Evolutionary conservation across 2,329 filamentous ascomycete genomes (phyloP), one percentile per base, ranked within the genome.

Genomic region (Xylariomycetidae sp.): DNA sequence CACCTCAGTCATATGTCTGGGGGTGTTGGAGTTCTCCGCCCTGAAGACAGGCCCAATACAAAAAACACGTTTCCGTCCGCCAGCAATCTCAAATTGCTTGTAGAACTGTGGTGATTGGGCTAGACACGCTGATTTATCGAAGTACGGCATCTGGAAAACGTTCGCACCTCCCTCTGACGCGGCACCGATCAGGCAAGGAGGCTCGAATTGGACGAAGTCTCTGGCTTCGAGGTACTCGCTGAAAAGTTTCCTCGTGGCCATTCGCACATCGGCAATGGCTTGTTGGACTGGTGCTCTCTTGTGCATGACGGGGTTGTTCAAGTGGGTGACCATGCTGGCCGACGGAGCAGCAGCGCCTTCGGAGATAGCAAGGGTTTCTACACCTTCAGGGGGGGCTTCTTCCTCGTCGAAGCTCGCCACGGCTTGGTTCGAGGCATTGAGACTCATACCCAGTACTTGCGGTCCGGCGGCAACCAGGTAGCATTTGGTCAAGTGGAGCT

Each of bases 251-350:
- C 77, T 73, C 25, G 85, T 78, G 37, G 75, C 79, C 53, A 67
- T 61, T 35, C 67, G 65, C 16, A 72, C 62, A 43, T 70, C 64
- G 18, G 52, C 50, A 53, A 88, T 88, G 38, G 89, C 88, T 59
- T 94, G 87, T 64, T 92, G 94, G 42, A 94, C 84, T 42, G 88
- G 87, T 1, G 88, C 86, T 37, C 92, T 82, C 57, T 96, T 85
- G 66, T 96, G 89, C 67, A 98, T 85, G 33, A 86, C 86, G 40
- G 86, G 81, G 72, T 97, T 95, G 70, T 94, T 85, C 31, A 96
- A 76, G 48, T 90, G 81, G 2, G 88, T 94, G 54, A 81, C 79
- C 59, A 97, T 78, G 40, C 78, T 84, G 18, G 94, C 89, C 33
- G 85, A 74, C 1, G 89, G 86, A 12, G 69, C 71, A 42, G 53